These are phyloP conservation scores for Globisporangium spiculum DNA, from an alignment of 352 stramenopile species.

Conservation along the genomic window DNA sequence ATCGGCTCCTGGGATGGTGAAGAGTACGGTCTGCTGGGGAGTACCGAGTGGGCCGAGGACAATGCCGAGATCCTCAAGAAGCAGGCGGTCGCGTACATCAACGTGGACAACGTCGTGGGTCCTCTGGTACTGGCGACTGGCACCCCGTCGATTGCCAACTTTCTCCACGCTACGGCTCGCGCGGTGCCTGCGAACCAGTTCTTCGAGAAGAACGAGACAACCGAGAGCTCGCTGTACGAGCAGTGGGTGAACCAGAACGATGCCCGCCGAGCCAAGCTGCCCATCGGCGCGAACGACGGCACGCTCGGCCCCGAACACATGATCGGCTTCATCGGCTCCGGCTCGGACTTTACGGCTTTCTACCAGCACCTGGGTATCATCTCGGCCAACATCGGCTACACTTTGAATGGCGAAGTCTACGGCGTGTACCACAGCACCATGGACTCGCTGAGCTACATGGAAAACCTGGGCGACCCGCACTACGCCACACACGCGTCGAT, in stretches of 20 bases:
- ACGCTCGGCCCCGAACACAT: constrained; percentile 37
- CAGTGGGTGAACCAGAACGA: constrained; percentile 27
- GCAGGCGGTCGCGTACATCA: constrained; percentile 79
- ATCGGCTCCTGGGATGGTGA: constrained; percentile 86
- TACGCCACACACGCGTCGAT: constrained; percentile 52
- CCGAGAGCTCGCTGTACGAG: constrained; percentile 31
- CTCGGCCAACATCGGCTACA: constrained; percentile 65
- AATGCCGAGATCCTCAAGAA: constrained; percentile 44
- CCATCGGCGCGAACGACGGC: constrained; percentile 17
- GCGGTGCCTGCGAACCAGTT: constrained; percentile 57
- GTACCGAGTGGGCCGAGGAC: constrained; percentile 80
- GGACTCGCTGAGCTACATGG: constrained; percentile 75
- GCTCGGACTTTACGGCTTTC: constrained; percentile 72
- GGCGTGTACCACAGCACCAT: constrained; percentile 86
- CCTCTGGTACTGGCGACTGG: constrained; percentile 42
- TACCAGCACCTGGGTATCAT: constrained; percentile 79
- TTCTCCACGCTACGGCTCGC: constrained; percentile 51
- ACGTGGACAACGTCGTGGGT: constrained; percentile 77
- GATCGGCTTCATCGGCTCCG: constrained; percentile 47
- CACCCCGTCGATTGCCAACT: constrained; percentile 66
- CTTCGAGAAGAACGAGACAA: constrained; percentile 18
- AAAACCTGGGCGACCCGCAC: constrained; percentile 50
- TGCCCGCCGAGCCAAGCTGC: constrained; percentile 19
- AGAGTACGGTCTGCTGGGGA: constrained; percentile 81
- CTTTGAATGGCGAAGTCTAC: constrained; percentile 30